phyloP scores from a whole-genome alignment of 179 eudicot genomes.

The Nepenthes alata region DNA sequence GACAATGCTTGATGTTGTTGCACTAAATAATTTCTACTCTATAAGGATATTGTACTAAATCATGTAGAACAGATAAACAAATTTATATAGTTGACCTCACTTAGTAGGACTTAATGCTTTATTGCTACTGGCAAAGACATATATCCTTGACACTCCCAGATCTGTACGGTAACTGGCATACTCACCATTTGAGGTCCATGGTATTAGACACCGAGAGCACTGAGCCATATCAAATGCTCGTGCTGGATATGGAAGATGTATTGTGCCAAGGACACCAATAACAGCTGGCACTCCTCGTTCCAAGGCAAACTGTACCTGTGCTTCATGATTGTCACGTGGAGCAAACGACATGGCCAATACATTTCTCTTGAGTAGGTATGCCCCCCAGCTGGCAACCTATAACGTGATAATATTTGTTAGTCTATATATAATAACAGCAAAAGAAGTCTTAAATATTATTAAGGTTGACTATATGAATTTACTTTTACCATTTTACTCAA shows the following conservation, averaged over 20 bases:
- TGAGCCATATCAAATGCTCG: conserved; percentile 50
- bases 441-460: background rate
- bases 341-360: conserved; percentile 54
- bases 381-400: conserved; percentile 65
- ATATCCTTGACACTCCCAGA: background rate
- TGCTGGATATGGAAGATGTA: conserved; percentile 40
- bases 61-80: too few species aligned
- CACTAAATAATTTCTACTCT: too few species aligned
- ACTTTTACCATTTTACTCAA: too few species aligned
- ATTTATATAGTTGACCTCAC: too few species aligned
- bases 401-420: background rate
- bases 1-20: too few species aligned
- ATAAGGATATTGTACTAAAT: too few species aligned
- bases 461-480: background rate
- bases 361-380: conserved; percentile 39
- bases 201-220: conserved; percentile 43
- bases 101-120: too few species aligned
- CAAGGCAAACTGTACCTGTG: conserved; percentile 53
- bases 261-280: conserved; percentile 47
- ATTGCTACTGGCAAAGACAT: too few species aligned
- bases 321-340: conserved; percentile 50
- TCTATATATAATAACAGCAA: background rate
- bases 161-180: background rate
- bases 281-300: conserved; percentile 56
- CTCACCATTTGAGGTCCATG: conserved; percentile 39